Evolutionary conservation across 768 basidiomycete genomes (phyloP).

Genomic region (Hericium rajendrae): DNA sequence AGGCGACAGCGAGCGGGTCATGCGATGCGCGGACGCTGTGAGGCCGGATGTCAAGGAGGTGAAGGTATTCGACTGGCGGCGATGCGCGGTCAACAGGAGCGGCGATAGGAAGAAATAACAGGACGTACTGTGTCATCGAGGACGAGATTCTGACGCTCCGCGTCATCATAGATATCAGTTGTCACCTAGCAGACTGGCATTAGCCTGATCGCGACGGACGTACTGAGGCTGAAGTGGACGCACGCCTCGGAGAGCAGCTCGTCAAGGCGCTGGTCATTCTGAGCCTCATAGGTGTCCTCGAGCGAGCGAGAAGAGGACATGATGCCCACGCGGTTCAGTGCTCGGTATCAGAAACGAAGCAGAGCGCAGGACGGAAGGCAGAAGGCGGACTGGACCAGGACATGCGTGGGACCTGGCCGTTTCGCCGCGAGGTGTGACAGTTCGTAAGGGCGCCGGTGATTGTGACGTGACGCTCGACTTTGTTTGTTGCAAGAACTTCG

Average conservation of each 20-base stretch:
- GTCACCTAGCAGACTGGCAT: constrained; percentile 47
- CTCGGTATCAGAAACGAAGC: too few species aligned
- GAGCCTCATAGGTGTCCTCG: constrained; percentile 72
- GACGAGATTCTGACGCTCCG: constrained; percentile 71
- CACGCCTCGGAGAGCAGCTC: constrained; percentile 74
- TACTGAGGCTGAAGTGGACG: constrained; percentile 15
- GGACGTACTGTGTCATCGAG: constrained; percentile 64
- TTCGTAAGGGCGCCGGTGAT: too few species aligned
- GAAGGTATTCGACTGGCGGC: constrained; percentile 22
- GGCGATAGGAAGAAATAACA: neutral
- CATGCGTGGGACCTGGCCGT: too few species aligned
- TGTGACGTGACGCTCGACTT: too few species aligned
- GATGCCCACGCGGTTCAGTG: too few species aligned
- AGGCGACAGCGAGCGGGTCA: constrained; percentile 24
- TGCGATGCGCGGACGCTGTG: constrained; percentile 21
- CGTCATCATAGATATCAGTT: constrained; percentile 77
- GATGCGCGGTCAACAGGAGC: neutral
- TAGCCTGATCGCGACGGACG: neutral
- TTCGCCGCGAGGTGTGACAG: too few species aligned
- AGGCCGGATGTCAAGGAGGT: constrained; percentile 22
- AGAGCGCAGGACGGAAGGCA: too few species aligned
- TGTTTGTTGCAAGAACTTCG: too few species aligned
- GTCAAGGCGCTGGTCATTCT: constrained; percentile 80
- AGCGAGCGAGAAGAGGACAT: constrained; percentile 19
- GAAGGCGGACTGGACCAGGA: too few species aligned